Percentiles rank a stretch among this genome's conserved stretches.
Evolutionary conservation across 257 asterid genomes (phyloP).

Genomic region (Oldenlandia corymbosa): DNA sequence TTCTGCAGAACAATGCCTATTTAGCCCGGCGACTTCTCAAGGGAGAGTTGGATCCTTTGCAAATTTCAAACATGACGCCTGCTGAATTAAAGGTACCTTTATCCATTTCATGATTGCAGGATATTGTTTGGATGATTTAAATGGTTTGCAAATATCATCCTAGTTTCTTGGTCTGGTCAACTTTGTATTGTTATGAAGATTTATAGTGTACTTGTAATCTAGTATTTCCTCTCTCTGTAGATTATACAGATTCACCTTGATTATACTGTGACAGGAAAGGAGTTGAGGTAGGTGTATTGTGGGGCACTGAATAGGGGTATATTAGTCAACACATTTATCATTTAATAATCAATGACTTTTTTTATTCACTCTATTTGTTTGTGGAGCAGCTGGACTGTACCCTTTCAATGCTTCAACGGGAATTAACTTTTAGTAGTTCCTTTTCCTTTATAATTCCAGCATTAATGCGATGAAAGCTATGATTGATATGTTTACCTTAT

Average conservation of each 20-base stretch:
- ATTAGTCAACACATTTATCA: neutral
- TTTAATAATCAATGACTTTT: neutral
- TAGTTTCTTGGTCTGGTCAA: neutral
- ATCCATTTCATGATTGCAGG: neutral
- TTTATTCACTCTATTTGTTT: neutral
- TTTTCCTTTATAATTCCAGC: neutral
- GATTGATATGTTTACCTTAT: neutral
- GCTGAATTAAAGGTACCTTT: slow-evolving; percentile 61
- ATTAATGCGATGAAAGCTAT: neutral
- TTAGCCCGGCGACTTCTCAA: slow-evolving; percentile 65
- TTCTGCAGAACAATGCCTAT: slow-evolving; percentile 41
- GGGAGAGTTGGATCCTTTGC: slow-evolving; percentile 72
- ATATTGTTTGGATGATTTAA: neutral
- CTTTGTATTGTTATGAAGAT: neutral
- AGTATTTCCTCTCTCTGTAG: neutral
- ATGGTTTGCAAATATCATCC: neutral
- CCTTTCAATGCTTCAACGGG: neutral
- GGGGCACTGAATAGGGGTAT: neutral
- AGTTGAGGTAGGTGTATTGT: neutral
- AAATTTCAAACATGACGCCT: slow-evolving; percentile 64
- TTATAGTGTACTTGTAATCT: neutral
- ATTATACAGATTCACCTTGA: neutral
- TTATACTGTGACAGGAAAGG: neutral
- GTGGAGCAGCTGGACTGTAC: neutral
- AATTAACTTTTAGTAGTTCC: neutral